Conservation (phyloP, 75 land plant species). For the Sequoiadendron giganteum region DNA sequence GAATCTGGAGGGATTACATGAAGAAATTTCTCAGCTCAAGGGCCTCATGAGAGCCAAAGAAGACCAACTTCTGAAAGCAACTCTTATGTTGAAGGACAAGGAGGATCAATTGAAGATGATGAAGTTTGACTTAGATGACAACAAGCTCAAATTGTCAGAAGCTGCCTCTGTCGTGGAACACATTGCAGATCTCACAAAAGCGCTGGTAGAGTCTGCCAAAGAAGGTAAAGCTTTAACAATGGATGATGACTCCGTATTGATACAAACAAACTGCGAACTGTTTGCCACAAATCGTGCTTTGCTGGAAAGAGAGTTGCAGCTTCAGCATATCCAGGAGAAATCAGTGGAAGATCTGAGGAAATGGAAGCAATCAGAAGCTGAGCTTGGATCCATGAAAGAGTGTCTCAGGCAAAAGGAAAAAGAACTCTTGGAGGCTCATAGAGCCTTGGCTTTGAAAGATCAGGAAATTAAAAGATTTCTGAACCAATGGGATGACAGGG, state of each 20-base stretch:
- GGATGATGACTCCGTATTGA: conserved; percentile 14
- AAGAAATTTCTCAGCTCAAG: conserved; percentile 52
- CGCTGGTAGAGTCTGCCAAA: conserved; percentile 50
- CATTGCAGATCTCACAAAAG: conserved; percentile 64
- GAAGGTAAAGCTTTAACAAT: conserved; percentile 14
- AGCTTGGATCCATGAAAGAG: conserved; percentile 54
- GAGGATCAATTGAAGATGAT: conserved; percentile 48
- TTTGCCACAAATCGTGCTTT: conserved; percentile 33
- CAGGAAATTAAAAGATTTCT: conserved; percentile 51
- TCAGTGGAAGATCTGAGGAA: conserved; percentile 16
- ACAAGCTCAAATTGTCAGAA: conserved; percentile 52
- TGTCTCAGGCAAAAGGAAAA: conserved; percentile 49
- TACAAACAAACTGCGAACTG: conserved; percentile 24
- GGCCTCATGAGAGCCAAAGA: conserved; percentile 56
- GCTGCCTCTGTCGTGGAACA: conserved; percentile 59
- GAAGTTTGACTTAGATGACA: conserved; percentile 41
- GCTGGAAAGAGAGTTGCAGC: conserved; percentile 25
- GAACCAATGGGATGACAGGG: conserved; percentile 48
- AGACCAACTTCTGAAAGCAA: conserved; percentile 56
- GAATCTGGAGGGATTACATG: conserved; percentile 40
- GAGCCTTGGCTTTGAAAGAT: conserved; percentile 61
- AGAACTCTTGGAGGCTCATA: conserved; percentile 54
- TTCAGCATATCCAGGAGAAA: conserved; percentile 23
- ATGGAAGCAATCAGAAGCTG: conserved; percentile 45
- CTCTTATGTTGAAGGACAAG: conserved; percentile 50